Base-by-base conservation (phyloP, 371 early-diverging fungal species). In the Conidiobolus incongruus region DNA sequence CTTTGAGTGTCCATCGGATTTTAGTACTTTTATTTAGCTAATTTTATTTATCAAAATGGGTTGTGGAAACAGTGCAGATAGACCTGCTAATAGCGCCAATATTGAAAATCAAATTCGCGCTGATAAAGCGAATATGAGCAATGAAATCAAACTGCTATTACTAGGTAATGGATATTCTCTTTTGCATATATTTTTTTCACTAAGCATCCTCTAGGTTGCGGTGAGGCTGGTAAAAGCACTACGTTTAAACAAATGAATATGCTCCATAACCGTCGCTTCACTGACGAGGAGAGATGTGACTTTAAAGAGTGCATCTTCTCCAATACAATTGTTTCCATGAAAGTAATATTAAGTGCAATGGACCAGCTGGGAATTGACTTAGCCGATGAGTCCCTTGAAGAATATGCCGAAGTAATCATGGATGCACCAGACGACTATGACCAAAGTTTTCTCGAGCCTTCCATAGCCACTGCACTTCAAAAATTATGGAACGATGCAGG, bases 171-270 rank as follows among this genome's bases (percentile, higher is more conserved):
- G n/a, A n/a, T n/a, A n/a, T n/a, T n/a, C n/a, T n/a, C n/a, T n/a
- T n/a, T n/a, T n/a, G n/a, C n/a, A n/a, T n/a, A n/a, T n/a, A n/a
- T n/a, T n/a, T n/a, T n/a, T n/a, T n/a, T n/a, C n/a, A n/a, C n/a
- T n/a, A n/a, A n/a, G n/a, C n/a, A n/a, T n/a, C n/a, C n/a, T n/a
- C n/a, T 52, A 90, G 92, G 95, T 50, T 86, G 93, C 21, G 96
- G 96, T 52, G 96, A 94, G 66, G 89, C 93, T 4, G 95, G 95
- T 24, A 94, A 94, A 65, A 78, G 81, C 17, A 94, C 95, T 11
- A 85, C 92, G 47, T 57, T 94, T 40, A 94, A 94, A 58, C 93
- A 94, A 58, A 92, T 94, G 90, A 82, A 86, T 55, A 63, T 92
- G 35, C 92, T 94, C 47, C 93, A 92, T 55, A 87, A 81, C 49